These are phyloP conservation scores for Scutellaria galericulata DNA, from an alignment of 257 asterid species.

Conservation along the genomic window DNA sequence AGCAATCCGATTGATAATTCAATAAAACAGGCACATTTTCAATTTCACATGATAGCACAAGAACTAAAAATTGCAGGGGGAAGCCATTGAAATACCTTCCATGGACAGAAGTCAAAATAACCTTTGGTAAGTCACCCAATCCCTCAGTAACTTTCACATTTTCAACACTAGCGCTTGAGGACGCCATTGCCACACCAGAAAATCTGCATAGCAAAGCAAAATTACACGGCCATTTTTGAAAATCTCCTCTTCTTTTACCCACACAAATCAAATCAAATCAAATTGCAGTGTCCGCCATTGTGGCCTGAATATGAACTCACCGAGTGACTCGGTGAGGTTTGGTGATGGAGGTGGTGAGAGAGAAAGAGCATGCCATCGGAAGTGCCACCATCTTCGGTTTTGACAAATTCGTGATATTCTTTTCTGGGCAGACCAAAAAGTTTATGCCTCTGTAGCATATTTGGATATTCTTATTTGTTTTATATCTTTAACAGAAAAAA, in stretches of 20 bases:
- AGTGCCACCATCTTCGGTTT: slow-evolving; percentile 57
- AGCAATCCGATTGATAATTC: slow-evolving; percentile 1
- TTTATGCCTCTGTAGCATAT: neutral
- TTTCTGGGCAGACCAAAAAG: neutral
- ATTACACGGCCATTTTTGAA: neutral
- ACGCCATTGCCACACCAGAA: slow-evolving; percentile 71
- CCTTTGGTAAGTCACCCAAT: slow-evolving; percentile 79
- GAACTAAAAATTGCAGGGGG: neutral
- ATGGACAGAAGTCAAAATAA: slow-evolving; percentile 70
- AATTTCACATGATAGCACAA: neutral
- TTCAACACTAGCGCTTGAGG: slow-evolving; percentile 60
- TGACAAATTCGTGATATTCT: slow-evolving; percentile 22
- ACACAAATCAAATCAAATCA: neutral
- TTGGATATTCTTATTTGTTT: slow-evolving; percentile 1
- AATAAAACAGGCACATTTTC: neutral
- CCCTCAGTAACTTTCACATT: slow-evolving; percentile 72
- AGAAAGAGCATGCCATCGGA: slow-evolving; percentile 53
- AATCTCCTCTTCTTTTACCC: neutral
- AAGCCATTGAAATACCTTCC: slow-evolving; percentile 66
- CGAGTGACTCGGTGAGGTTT: slow-evolving; percentile 70
- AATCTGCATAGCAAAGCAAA: slow-evolving; percentile 46
- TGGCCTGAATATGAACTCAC: slow-evolving; percentile 44
- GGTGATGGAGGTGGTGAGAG: slow-evolving; percentile 54
- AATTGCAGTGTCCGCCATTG: slow-evolving; percentile 18
- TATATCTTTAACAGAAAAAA: neutral